phyloP scores from a whole-genome alignment of 1,284 basidiomycete genomes.

The Cutaneotrichosporon mucoides region DNA sequence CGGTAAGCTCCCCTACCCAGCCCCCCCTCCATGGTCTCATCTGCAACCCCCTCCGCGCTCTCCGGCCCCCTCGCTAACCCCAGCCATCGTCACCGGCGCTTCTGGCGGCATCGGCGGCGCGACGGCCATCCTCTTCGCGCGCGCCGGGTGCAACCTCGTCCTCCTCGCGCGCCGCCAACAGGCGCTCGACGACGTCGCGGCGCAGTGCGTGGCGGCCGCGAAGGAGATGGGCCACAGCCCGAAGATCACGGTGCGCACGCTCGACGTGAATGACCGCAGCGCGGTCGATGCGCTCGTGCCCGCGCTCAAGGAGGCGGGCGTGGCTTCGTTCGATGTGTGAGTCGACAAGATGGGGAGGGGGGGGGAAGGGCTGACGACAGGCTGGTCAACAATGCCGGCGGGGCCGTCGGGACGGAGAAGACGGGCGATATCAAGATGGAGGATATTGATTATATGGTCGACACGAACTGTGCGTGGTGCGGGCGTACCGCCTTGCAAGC shows the following conservation, averaged over 20 bases:
- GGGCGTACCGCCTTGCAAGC: no score
- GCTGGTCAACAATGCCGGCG: slow-evolving; percentile 24
- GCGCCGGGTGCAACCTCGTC: slow-evolving; percentile 59
- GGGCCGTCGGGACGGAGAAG: slow-evolving; percentile 24
- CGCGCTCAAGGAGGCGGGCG: slow-evolving; percentile 11
- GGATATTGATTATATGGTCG: slow-evolving; percentile 62
- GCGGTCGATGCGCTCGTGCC: slow-evolving; percentile 15
- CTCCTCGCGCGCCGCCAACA: slow-evolving; percentile 57
- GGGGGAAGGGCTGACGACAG: slow-evolving; percentile 4
- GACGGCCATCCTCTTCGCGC: slow-evolving; percentile 53
- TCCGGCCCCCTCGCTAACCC: background rate
- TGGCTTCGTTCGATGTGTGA: slow-evolving; percentile 17
- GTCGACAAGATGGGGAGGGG: no score
- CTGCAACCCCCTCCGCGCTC: no score
- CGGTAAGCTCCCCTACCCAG: slow-evolving; percentile 6
- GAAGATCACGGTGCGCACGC: slow-evolving; percentile 7
- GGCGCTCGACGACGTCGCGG: slow-evolving; percentile 56
- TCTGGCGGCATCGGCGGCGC: slow-evolving; percentile 49
- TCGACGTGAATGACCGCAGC: slow-evolving; percentile 22
- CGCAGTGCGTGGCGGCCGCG: slow-evolving; percentile 3
- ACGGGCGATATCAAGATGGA: slow-evolving; percentile 21
- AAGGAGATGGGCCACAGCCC: slow-evolving; percentile 5
- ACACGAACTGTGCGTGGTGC: slow-evolving; percentile 66
- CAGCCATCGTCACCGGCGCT: slow-evolving; percentile 47
- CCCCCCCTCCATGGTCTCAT: no score